Evolutionary conservation across 2,329 filamentous ascomycete species (phyloP).

Genomic region (Periconia macrospinosa): DNA sequence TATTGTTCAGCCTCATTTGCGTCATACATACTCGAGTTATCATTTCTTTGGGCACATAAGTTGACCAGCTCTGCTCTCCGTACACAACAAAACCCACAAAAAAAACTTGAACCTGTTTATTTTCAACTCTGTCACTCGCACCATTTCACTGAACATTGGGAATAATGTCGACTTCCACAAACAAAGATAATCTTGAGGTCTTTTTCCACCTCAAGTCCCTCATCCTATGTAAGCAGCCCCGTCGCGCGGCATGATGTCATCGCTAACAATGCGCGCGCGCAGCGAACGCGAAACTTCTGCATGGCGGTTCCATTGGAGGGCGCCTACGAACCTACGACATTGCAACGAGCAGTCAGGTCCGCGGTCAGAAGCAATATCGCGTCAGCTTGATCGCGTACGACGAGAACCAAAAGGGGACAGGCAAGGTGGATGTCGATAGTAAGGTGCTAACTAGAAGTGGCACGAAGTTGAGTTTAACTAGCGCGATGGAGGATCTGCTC

Average conservation of each 20-base stretch:
- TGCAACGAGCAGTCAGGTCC: slow-evolving; percentile 3
- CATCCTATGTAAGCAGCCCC: slow-evolving; percentile 7
- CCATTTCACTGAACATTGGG: not conserved
- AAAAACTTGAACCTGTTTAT: no score
- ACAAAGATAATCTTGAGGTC: slow-evolving; percentile 11
- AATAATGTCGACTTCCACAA: not conserved
- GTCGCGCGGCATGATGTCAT: slow-evolving; percentile 2
- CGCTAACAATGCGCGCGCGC: not conserved
- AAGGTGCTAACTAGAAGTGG: slow-evolving; percentile 15
- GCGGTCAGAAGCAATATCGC: slow-evolving; percentile 11
- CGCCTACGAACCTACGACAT: slow-evolving; percentile 15
- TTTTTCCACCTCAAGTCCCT: slow-evolving; percentile 9
- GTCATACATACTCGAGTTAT: no score
- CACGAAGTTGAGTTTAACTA: slow-evolving; percentile 11
- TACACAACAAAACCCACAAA: no score
- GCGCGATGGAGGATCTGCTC: slow-evolving; percentile 16
- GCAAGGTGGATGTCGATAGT: slow-evolving; percentile 14
- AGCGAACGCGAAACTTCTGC: slow-evolving; percentile 15
- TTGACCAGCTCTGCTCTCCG: no score
- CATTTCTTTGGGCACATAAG: no score
- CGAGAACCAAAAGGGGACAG: slow-evolving; percentile 10
- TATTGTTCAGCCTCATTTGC: no score
- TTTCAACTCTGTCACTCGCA: not conserved
- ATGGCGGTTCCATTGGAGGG: slow-evolving; percentile 11
- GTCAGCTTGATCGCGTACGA: slow-evolving; percentile 15